phyloP scores from a whole-genome alignment of 2,329 filamentous ascomycete genomes.

The Fusarium concolor region DNA sequence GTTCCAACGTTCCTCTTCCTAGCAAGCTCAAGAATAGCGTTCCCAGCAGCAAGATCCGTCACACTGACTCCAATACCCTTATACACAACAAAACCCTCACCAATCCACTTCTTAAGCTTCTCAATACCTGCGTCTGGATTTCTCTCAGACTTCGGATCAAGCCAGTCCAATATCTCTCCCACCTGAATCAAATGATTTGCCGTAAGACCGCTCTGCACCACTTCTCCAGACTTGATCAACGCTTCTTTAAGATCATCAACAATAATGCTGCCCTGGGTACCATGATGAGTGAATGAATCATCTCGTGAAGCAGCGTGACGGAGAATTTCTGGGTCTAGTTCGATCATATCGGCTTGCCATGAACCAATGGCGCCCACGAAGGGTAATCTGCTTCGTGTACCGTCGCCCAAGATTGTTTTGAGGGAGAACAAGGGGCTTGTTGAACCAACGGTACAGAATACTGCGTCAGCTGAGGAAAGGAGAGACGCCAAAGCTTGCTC shows the following conservation, averaged over 20 bases:
- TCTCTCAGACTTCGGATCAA: not conserved
- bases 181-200: slow-evolving; percentile 71
- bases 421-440: slow-evolving; percentile 26
- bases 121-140: not conserved
- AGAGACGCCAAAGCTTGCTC: not conserved
- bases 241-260: slow-evolving; percentile 70
- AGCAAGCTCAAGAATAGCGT: slow-evolving; percentile 47
- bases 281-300: slow-evolving; percentile 5
- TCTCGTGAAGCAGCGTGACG: slow-evolving; percentile 18
- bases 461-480: slow-evolving; percentile 10
- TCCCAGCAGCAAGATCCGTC: slow-evolving; percentile 51
- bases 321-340: slow-evolving; percentile 73
- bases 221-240: slow-evolving; percentile 73
- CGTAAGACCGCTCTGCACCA: slow-evolving; percentile 70
- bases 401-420: slow-evolving; percentile 2
- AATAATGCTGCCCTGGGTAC: slow-evolving; percentile 48
- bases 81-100: slow-evolving; percentile 46
- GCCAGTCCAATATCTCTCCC: slow-evolving; percentile 54
- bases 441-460: slow-evolving; percentile 41
- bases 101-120: slow-evolving; percentile 16
- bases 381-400: slow-evolving; percentile 5
- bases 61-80: slow-evolving; percentile 46
- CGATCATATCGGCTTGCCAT: slow-evolving; percentile 71
- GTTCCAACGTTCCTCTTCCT: slow-evolving; percentile 21
- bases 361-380: slow-evolving; percentile 65